These are phyloP conservation scores for Avena insularis DNA, from an alignment of 176 grass and related monocot species.

Conservation along the genomic window DNA sequence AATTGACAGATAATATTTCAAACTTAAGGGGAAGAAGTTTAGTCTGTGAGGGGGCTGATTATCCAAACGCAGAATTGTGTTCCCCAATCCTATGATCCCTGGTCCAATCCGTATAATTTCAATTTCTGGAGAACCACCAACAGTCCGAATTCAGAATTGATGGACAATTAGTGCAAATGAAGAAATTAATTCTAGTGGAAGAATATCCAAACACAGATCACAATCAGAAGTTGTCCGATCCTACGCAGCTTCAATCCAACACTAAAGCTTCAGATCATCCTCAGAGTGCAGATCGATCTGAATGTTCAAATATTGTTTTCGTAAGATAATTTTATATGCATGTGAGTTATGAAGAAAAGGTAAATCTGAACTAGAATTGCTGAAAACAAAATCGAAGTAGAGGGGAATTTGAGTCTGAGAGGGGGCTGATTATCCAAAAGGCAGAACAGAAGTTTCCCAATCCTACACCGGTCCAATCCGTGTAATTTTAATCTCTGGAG, in stretches of 20 bases:
- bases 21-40: background rate
- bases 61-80: background rate
- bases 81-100: background rate
- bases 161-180: background rate
- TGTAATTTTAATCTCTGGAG: background rate
- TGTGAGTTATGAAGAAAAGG: background rate
- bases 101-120: background rate
- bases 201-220: constrained; percentile 13
- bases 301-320: background rate
- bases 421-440: constrained; percentile 9
- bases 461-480: background rate
- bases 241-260: background rate
- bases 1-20: background rate
- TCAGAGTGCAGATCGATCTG: background rate
- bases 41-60: background rate
- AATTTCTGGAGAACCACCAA: background rate
- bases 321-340: background rate
- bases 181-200: background rate
- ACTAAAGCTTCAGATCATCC: too few relatives aligned
- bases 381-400: background rate
- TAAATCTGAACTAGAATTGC: background rate
- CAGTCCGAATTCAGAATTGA: background rate
- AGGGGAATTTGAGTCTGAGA: background rate
- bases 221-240: background rate
- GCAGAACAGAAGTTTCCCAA: background rate